Percentiles rank a stretch among this genome's conserved stretches.
These are phyloP conservation scores for Nannochloris sp. DNA, from an alignment of 139 green algal species.

Conservation along the genomic window DNA sequence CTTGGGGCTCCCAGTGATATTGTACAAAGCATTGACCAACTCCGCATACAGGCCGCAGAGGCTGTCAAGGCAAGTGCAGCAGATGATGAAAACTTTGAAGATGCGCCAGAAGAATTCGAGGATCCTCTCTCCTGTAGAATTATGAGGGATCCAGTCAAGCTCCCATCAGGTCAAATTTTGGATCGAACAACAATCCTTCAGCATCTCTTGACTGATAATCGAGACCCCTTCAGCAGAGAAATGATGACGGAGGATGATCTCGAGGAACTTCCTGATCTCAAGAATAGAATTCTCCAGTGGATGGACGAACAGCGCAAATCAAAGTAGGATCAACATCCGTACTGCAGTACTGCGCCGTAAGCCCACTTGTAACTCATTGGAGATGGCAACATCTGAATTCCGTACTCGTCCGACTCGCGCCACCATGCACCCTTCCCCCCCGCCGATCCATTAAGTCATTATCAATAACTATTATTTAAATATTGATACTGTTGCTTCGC, in stretches of 20 bases:
- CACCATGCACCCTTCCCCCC: too few relatives aligned
- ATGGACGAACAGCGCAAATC: conserved; percentile 30
- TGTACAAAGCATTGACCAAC: conserved; percentile 30
- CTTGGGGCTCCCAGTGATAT: conserved; percentile 24
- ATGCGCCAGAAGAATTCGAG: conserved; percentile 82
- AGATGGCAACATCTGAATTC: too few relatives aligned
- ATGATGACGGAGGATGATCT: conserved; percentile 51
- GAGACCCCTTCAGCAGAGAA: conserved; percentile 81
- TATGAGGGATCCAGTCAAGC: conserved; percentile 82
- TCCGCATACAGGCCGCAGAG: conserved; percentile 27
- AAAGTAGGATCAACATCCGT: background rate
- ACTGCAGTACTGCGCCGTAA: background rate
- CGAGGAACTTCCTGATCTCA: conserved; percentile 56
- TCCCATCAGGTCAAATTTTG: conserved; percentile 58
- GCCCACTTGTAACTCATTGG: too few relatives aligned
- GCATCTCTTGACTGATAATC: conserved; percentile 76
- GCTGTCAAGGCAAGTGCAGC: conserved; percentile 11
- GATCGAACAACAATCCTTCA: conserved; percentile 79
- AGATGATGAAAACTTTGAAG: conserved; percentile 60
- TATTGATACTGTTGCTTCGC: too few relatives aligned
- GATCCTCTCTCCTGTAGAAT: conserved; percentile 78
- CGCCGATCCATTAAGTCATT: too few relatives aligned
- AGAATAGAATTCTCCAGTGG: conserved; percentile 67
- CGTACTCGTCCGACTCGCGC: too few relatives aligned
- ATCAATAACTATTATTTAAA: too few relatives aligned